Base-by-base conservation (phyloP, 2,329 filamentous ascomycete genomes). In the Corynespora cassiicola region DNA sequence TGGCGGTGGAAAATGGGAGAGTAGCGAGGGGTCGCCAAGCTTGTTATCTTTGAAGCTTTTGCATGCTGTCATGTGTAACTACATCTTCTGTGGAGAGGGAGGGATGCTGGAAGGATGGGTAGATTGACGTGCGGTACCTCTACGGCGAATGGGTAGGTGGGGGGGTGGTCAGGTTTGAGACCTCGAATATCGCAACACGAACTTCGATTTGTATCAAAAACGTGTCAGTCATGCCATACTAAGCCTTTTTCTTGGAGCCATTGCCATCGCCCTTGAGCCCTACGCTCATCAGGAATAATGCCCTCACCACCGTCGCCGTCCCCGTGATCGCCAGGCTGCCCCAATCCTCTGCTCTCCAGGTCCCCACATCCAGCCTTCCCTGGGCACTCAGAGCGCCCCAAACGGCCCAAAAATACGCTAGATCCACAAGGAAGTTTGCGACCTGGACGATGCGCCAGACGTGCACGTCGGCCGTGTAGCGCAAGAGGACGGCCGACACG, bases 301-400 rank as follows among this genome's bases (percentile, higher is more conserved):
- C 24, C 45, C 47, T 52, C 26, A 36, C 45, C 51, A 38, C 42
- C 41, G 27, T 58, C 42, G 42, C 64, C 42, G 35, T 40, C 12
- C 15, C 58, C 36, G 25, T 68, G 47, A 42, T 54, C 30, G 17
- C 39, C 55, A 71, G 10, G 65, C 70, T 48, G 51, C 66, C 45
- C 68, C 52, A 56, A 41, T 57, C 54, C 47, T 58, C 47, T 23
- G 29, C 42, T 34, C 49, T 52, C 51, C 56, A 61, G 6, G 37
- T 45, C 18, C 31, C 30, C 1, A 42, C 36, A 25, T 29, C 31
- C 18, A 53, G 31, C 31, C 56, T 33, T 7, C 30, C 42, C 43
- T 54, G 58, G 8, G n/a, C 43, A 14, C 16, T 41, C 39, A 49
- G 27, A 16, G 39, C 55, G 15, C 36, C 45, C 34, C 41, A 54